Evolutionary conservation across 352 stramenopile species (phyloP), one percentile per base, ranked within the genome.

Genomic region (Pythium chondricola): DNA sequence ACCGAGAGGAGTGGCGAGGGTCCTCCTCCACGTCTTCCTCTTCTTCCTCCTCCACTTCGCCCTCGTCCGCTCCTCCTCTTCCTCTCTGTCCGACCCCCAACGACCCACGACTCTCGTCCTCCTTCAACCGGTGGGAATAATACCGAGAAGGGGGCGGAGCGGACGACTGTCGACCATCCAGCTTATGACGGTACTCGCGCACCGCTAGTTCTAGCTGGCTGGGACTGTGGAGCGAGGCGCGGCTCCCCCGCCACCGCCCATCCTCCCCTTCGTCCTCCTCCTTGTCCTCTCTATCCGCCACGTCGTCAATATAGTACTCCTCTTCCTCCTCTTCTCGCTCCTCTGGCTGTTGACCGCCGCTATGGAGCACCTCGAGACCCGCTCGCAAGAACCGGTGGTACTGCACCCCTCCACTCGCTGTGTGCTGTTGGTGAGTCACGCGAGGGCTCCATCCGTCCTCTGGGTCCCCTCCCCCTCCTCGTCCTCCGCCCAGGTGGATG

Each of bases 351-450:
- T 56, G 11, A 22, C 24, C 3, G 26, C 37, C 4, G 47, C 56
- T 18, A 27, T 22, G 70, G 1, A 86, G 43, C 33, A 85, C 69
- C 45, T 86, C 72, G 68, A 87, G 83, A 0, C 77, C 77, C 0
- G 71, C 61, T 6, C 65, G 70, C 6, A 89, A 48, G 31, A 86
- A 83, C 5, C 71, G 66, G 14, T 73, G 73, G 39, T 74, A 83
- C 11, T 56, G 60, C 3, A 72, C 44, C 6, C 59, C 37, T 6
- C 43, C 57, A n/a, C 6, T 18, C 3, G 39, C 30, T 7, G 11
- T 25, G 27, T 27, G 3, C 18, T 2, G 30, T 14, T 5, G 16
- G 47, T 16, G 18, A 5, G 2, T 14, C 22, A 33, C 29, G 7
- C 29, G 9, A 37, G 38, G 18, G 18, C 6, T 24, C 10, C 38